Evolutionary conservation across 2,329 filamentous ascomycete species (phyloP), one percentile per base, ranked within the genome.

Genomic region (Calonectria hawksworthii): DNA sequence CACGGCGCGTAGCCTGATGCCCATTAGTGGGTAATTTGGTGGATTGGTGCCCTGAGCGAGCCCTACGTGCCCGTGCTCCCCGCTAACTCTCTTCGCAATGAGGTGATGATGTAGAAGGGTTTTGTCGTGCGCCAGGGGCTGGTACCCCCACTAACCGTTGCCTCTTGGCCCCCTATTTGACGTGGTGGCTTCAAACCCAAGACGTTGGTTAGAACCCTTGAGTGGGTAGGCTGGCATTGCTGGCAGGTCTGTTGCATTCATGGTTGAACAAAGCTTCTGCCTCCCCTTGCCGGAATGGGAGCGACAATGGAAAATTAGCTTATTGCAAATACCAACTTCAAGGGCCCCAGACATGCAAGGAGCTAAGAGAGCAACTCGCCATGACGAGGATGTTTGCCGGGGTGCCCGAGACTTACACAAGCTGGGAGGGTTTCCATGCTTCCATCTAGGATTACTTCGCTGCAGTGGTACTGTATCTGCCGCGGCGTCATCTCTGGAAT

Each of bases 141-240:
- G 30, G 41, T n/a, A 26, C 14, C 38, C 70, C 70, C 63, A 26
- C 50, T 18, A 67, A 32, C 71, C 30, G 18, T 54, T 36, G 26
- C 23, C 14, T 63, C 56, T 63, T 36, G 28, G 44, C 21, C 71
- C 70, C 70, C 71, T 73, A 69, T 73, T 73, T 38, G 14, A 41
- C 34, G 16, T 28, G 18, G 56, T 38, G 14, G 32, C 56, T 18
- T 36, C 56, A 28, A 34, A 30, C 36, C n/a, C n/a, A 61, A 28
- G 10, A 36, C 34, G 56, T 36, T 21, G 34, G 56, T 41, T 59
- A 32, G 32, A 38, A 41, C 34, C 36, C n/a, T 63, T 63, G 14
- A 7, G 23, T 28, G 56, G 36, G n/a, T 47, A n/a, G 18, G 41
- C n/a, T 36, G 23, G 34, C 16, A 63, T 63, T 63, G 34, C 36